Evolutionary conservation across 2,329 filamentous ascomycete species (phyloP), one percentile per base, ranked within the genome.

Genomic region (Escovopsis sp.): DNA sequence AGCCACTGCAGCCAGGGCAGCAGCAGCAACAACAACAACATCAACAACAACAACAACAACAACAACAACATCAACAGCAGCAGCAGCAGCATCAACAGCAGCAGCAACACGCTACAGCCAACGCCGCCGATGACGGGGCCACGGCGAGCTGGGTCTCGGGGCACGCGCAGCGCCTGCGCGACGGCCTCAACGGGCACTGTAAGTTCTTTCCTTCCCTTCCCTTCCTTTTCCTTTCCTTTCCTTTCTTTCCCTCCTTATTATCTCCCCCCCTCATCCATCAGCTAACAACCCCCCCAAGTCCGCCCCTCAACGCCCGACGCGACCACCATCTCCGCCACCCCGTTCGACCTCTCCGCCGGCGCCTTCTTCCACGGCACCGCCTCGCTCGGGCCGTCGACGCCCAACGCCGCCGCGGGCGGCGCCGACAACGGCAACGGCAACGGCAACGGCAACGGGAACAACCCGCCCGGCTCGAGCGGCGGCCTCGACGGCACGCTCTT

Each of bases 281-380:
- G 26, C 26, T 30, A 30, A 30, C 26, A 30, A 6, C 26, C 26
- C 26, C n/a, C n/a, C n/a, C n/a, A n/a, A 30, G 26, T 30, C 26
- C 26, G 26, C 26, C 26, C 26, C n/a, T 54, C 59, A 6, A 44
- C 51, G 5, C 48, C 58, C n/a, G 59, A 61, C 38, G 47, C 66
- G 10, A 68, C 68, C 45, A 72, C 70, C 45, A 76, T 80, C 47
- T 77, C 75, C 2, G 75, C 77, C 4, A 80, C 75, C 2, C 75
- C 76, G 0, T 80, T 78, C 52, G 75, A 80, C 47, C 55, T 75
- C 19, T 67, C 68, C 0, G 60, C 65, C 0, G 69, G 73, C 45
- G 69, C 61, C 45, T 79, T 79, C 47, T 75, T 72, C 46, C 66
- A 68, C 1, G 69, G 67, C 3, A 59, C 66, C 4, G 58, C 66